Percentiles rank a stretch among this genome's conserved stretches.
These are phyloP conservation scores for Neurospora sp. DNA, from an alignment of 495 filamentous ascomycete genomes.

Conservation along the genomic window DNA sequence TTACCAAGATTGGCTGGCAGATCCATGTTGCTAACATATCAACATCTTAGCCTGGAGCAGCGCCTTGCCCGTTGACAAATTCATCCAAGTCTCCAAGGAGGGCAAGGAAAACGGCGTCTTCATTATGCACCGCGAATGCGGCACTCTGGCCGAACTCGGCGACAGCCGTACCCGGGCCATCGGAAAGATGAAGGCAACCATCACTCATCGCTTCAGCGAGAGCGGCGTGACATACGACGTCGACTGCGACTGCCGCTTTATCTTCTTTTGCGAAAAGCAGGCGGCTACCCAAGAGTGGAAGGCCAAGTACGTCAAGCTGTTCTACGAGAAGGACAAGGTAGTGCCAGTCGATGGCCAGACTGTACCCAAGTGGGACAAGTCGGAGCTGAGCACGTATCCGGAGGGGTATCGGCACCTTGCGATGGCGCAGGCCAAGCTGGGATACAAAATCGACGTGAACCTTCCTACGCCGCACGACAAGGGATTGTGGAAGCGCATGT, in stretches of 20 bases:
- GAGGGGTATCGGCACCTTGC: conserved; percentile 49
- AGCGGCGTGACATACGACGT: conserved; percentile 44
- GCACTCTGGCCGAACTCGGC: conserved; percentile 49
- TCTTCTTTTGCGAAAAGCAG: conserved; percentile 48
- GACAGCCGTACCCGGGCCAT: conserved; percentile 41
- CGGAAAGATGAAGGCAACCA: conserved; percentile 62
- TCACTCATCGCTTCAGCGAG: conserved; percentile 50
- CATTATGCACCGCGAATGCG: conserved; percentile 59
- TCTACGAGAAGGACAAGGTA: conserved; percentile 63
- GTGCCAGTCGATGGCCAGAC: conserved; percentile 45
- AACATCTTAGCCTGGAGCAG: conserved; percentile 42
- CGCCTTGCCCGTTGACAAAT: conserved; percentile 40
- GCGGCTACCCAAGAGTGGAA: conserved; percentile 36
- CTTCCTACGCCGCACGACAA: conserved; percentile 27
- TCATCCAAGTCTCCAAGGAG: conserved; percentile 48
- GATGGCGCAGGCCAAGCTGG: conserved; percentile 33
- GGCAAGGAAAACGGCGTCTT: conserved; percentile 53
- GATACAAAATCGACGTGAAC: conserved; percentile 30
- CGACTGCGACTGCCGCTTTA: conserved; percentile 53
- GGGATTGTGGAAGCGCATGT: conserved; percentile 28
- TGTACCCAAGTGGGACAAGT: conserved; percentile 37
- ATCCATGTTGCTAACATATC: neutral
- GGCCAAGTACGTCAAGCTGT: conserved; percentile 50
- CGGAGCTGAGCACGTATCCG: conserved; percentile 39
- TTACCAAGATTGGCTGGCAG: neutral